Evolutionary conservation across 1,139 yeast genomes (phyloP).

Genomic region (Sugiyamaella grinbergsii): DNA sequence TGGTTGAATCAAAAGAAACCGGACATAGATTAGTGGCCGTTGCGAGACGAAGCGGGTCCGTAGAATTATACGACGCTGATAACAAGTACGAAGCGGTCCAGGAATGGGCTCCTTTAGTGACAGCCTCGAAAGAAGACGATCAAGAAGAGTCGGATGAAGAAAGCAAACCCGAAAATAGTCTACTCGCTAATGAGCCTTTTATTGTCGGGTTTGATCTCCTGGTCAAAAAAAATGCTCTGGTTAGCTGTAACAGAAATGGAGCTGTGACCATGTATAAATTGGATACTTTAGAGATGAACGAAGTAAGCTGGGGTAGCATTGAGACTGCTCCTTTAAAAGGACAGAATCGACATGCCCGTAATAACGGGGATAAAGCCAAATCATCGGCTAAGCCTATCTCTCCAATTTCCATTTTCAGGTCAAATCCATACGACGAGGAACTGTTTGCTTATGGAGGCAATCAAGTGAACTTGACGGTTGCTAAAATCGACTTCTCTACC

Average conservation of each 20-base stretch:
- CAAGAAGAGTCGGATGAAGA: constrained; percentile 4
- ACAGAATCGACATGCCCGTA: constrained; percentile 11
- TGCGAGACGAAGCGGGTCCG: constrained; percentile 35
- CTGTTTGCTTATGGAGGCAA: constrained; percentile 49
- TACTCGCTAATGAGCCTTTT: constrained; percentile 1
- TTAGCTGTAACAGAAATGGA: constrained; percentile 18
- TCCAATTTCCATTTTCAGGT: constrained; percentile 9
- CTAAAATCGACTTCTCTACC: constrained; percentile 26
- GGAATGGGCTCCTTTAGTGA: constrained; percentile 14
- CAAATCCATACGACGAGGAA: constrained; percentile 23
- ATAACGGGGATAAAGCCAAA: neutral
- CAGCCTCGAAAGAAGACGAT: neutral
- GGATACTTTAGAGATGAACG: constrained; percentile 3
- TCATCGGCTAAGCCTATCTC: neutral
- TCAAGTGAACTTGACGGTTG: constrained; percentile 47
- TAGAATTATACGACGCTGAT: constrained; percentile 30
- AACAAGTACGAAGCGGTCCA: constrained; percentile 24
- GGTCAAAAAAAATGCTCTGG: constrained; percentile 3
- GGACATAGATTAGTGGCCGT: constrained; percentile 29
- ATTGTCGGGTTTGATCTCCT: constrained; percentile 21
- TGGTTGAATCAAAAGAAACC: constrained; percentile 21
- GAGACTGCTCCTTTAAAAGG: neutral
- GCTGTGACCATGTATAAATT: constrained; percentile 16
- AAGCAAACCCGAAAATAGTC: constrained; percentile 3
- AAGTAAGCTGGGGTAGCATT: constrained; percentile 13